Base-by-base conservation (phyloP, 208 protist genomes). In the Blastocrithidia nonstop region DNA sequence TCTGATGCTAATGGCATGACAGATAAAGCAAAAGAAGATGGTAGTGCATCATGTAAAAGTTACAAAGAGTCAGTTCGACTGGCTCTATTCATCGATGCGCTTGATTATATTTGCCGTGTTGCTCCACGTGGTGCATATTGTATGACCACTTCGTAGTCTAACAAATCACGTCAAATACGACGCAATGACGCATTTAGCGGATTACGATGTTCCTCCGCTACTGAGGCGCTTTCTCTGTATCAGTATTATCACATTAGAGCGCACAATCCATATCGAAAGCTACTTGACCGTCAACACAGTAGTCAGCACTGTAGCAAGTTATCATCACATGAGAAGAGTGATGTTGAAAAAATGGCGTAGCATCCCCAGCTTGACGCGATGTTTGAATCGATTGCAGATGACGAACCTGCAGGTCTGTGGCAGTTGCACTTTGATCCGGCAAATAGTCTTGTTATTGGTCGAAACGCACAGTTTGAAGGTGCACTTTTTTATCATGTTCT, bases 231-330 rank as follows among this genome's bases (percentile, higher is more conserved):
- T 20, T 65, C 72, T 13, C 58, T 90, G 43, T 46, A 54, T 17
- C 84, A 75, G 58, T 90, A 82, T 55, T 90, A 90, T 52, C 80
- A 90, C 61, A 61, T 90, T 20, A 71, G 80, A 17, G 58, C 57
- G 4, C 42, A 57, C 20, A 70, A 85, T 58, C 80, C 80, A 1
- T 90, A 84, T 52, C 68, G 72, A 7, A 46, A 61, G 3, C 51
- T 88, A 13, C 42, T 88, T 13, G 66, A 50, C 9, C 63, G 52
- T 20, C 61, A 61, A 26, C 42, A 62, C 27, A 54, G 61, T n/a
- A 62, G 52, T 35, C 20, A 43, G 5, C 53, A 62, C 20, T 54
- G 56, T 35, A 65, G 71, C 29, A 84, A 82, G 59, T 67, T 59
- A 1, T 60, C 44, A 6, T 42, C 86, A 24, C 72, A 86, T 57